Evolutionary conservation across 2,329 filamentous ascomycete genomes (phyloP).

Genomic region (Monilinia fructicola): DNA sequence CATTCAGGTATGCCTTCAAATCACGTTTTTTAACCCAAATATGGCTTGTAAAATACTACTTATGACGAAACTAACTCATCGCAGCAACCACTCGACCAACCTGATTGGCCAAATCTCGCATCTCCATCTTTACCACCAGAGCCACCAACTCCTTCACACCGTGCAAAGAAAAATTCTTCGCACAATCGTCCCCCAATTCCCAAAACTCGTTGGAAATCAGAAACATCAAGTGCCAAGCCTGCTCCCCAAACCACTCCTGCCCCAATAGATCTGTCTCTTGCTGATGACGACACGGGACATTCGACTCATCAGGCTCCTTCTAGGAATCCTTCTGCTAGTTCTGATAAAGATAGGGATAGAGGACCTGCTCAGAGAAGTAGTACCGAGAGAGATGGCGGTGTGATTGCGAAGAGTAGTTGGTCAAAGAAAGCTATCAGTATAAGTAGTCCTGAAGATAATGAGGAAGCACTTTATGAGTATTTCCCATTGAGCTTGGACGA

Average conservation of each 20-base stretch:
- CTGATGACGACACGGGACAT: slow-evolving; percentile 35
- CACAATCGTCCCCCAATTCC: slow-evolving; percentile 36
- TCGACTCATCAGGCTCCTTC: slow-evolving; percentile 15
- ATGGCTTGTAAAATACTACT: neutral
- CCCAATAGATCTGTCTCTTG: slow-evolving; percentile 39
- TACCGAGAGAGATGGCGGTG: slow-evolving; percentile 36
- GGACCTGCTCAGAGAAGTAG: neutral
- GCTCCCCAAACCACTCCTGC: slow-evolving; percentile 26
- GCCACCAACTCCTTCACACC: slow-evolving; percentile 25
- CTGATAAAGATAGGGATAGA: slow-evolving; percentile 21
- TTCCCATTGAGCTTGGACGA: slow-evolving; percentile 90
- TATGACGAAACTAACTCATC: neutral
- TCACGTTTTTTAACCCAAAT: neutral
- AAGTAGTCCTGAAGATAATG: slow-evolving; percentile 67
- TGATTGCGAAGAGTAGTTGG: slow-evolving; percentile 39
- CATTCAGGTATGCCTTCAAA: slow-evolving; percentile 32
- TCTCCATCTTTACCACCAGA: slow-evolving; percentile 23
- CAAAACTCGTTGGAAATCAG: slow-evolving; percentile 40
- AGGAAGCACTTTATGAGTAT: slow-evolving; percentile 89
- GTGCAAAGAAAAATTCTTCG: slow-evolving; percentile 31
- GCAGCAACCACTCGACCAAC: slow-evolving; percentile 36
- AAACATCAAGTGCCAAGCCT: slow-evolving; percentile 22
- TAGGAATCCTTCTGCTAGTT: slow-evolving; percentile 7
- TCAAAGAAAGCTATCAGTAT: slow-evolving; percentile 44
- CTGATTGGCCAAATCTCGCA: slow-evolving; percentile 34